Evolutionary conservation across 2,329 filamentous ascomycete genomes (phyloP), one percentile per base, ranked within the genome.

Genomic region (Rutstroemia sp.): DNA sequence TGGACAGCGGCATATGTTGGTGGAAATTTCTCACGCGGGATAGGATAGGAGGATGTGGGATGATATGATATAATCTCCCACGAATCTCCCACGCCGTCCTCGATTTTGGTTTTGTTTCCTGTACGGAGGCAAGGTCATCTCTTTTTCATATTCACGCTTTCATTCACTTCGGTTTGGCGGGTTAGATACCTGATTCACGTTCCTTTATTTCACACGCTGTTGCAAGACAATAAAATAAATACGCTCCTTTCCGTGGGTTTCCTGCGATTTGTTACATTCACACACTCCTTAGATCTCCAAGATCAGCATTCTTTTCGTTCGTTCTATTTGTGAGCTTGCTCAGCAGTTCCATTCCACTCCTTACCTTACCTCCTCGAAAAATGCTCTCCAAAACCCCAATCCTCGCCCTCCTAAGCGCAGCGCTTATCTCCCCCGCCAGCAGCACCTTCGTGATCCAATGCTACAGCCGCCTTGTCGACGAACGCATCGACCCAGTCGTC

Each of bases 401-500:
- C 16, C 4, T 18, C 30, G 18, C 45, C n/a, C 42, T 41, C 2
- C 19, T 56, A 5, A 23, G 34, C 14, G 39, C 38, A 18, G 45
- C 39, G 14, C 27, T 56, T 12, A 38, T 56, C 18, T 39, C 48
- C 3, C 48, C 54, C 19, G 30, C 54, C 21, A 46, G 38, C 30
- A 45, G 47, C 19, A 52, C 48, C 5, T 56, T 56, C 27, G 48
- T 52, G 4, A 46, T 56, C 10, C 54, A 56, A 38, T 56, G 54
- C 27, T 63, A 61, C 44, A 60, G 58, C 18, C 59, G 58, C 30
- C 59, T 63, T 5, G 52, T 57, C 10, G 60, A 58, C 37, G 61
- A 61, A 49, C 60, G 61, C 21, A 51, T 61, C 10, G 61, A 63
- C 23, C 61, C 61, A 21, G 47, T 63, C 8, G 60, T 58, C 14